phyloP scores from a whole-genome alignment of 164 flowering plant species.

The Liriodendron chinense region DNA sequence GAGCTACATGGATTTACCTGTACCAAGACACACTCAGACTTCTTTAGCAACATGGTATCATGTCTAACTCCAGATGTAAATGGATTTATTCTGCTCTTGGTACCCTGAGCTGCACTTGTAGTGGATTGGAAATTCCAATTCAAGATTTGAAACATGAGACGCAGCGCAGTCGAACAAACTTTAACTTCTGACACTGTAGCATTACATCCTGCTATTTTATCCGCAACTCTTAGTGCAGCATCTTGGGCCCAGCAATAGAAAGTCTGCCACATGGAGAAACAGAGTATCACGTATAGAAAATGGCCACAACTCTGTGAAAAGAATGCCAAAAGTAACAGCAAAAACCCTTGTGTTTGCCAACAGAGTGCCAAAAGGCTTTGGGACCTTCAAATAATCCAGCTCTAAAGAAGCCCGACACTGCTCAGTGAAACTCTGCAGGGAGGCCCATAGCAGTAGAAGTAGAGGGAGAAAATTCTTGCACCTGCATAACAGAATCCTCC shows the following conservation, averaged over 20 bases:
- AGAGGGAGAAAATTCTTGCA: conserved; percentile 91
- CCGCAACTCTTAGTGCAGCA: conserved; percentile 71
- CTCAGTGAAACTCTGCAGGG: conserved; percentile 92
- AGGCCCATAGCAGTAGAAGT: conserved; percentile 93
- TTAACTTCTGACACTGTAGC: conserved; percentile 64
- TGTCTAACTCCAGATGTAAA: conserved; percentile 41
- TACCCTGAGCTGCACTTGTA: conserved; percentile 27
- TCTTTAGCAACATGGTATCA: conserved; percentile 35
- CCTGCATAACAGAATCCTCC: conserved; percentile 37
- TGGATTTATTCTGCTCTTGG: conserved; percentile 34
- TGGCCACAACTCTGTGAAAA: neutral
- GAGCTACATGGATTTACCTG: conserved; percentile 47
- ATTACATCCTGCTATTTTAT: conserved; percentile 50
- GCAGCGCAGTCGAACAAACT: conserved; percentile 76
- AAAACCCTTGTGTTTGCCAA: neutral
- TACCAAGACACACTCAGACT: conserved; percentile 64
- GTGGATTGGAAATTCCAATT: conserved; percentile 77
- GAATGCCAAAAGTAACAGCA: neutral
- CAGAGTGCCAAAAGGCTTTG: neutral
- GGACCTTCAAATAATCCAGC: conserved; percentile 73
- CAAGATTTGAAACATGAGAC: conserved; percentile 84
- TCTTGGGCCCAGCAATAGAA: conserved; percentile 89
- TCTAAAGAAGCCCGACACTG: conserved; percentile 73
- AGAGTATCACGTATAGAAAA: neutral
- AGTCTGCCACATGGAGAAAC: conserved; percentile 35